Conservation (phyloP, 164 flowering plant genomes). For the grape (Vitis vinifera) region ASM3070453v1 NC_081823.1:3145001-3145500, state of each 20-base stretch:
- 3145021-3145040: no score
- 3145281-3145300: background rate
- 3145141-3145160: constrained; percentile 20
- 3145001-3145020: no score
- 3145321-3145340: background rate
- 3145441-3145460: constrained; percentile 55
- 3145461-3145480: background rate
- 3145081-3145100: background rate
- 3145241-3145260: constrained; percentile 7
- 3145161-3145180: constrained; percentile 87
- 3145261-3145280: no score
- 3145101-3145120: background rate
- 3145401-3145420: constrained; percentile 66
- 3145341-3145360: constrained; percentile 8
- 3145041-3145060: background rate
- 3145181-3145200: constrained; percentile 72
- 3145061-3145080: no score
- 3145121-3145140: background rate
- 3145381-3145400: constrained; percentile 58
- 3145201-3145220: constrained; percentile 71
- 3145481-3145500: background rate
- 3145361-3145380: constrained; percentile 62
- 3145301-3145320: background rate
- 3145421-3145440: constrained; percentile 79
- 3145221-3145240: constrained; percentile 90